Conservation (phyloP, 2,329 filamentous ascomycete genomes). For the Periconia sp. region DNA sequence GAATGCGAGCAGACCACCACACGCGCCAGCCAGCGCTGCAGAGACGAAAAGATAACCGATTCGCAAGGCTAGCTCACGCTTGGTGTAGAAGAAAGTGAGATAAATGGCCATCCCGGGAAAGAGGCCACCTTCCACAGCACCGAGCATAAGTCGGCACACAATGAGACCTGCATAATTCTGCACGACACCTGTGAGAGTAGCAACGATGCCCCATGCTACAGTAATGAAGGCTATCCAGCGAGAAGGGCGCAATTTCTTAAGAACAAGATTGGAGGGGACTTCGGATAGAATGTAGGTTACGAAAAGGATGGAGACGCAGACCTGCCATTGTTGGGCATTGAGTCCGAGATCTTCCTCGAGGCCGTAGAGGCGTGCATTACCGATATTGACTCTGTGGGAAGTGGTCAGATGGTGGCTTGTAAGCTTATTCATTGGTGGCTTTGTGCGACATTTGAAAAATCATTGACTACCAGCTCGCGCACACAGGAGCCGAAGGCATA, state of each 20-base stretch:
- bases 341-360: conserved; percentile 68
- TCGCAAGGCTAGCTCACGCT: conserved; percentile 72
- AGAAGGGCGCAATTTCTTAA: conserved; percentile 53
- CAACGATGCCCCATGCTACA: conserved; percentile 61
- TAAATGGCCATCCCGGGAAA: conserved; percentile 74
- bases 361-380: conserved; percentile 69
- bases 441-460: too few species aligned
- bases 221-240: conserved; percentile 67
- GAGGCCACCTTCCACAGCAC: conserved; percentile 71
- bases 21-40: conserved; percentile 73
- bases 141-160: conserved; percentile 72
- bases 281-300: conserved; percentile 55
- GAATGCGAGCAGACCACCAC: conserved; percentile 75
- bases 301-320: conserved; percentile 52
- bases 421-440: too few species aligned
- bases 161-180: conserved; percentile 69
- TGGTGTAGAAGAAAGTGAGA: conserved; percentile 78
- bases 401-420: not conserved
- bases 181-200: conserved; percentile 72
- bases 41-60: conserved; percentile 76
- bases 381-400: conserved; percentile 66
- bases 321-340: conserved; percentile 70
- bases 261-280: conserved; percentile 53
- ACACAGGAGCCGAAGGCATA: too few species aligned
- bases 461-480: too few species aligned